Base-by-base conservation (phyloP, 192 early-diverging fungal genomes). In the Linnemannia schmuckeri region DNA sequence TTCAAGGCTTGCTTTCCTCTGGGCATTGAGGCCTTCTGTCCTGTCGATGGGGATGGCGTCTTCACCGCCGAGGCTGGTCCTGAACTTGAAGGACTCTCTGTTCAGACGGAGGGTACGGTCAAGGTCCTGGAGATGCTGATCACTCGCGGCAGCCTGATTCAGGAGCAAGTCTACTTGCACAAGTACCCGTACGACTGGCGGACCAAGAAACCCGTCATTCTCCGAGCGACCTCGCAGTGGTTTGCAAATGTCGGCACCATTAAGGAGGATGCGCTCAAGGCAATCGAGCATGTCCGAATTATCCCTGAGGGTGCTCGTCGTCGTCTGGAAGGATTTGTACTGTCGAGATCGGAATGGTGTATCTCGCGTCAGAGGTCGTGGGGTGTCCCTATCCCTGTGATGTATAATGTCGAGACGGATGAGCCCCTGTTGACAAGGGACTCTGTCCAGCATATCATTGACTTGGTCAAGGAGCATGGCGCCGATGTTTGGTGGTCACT, bases 131-230 rank as follows among this genome's bases (percentile, higher is more conserved):
- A 92, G 30, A 78, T 90, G 44, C 88, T 96, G 35, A 49, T 47
- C 20, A n/a, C 69, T 17, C 72, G 44, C 18, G 80, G 85, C 20
- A 74, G 40, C 3, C 74, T 96, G 55, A 77, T 96, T 46, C 77
- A 85, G 57, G 82, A 92, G 76, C 80, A 90, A 27, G 85, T 80
- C 38, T 92, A 93, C 79, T 89, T 82, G 6, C 96, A 96, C 87
- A 96, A 94, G 80, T 96, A 96, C 75, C 96, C 95, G 4, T 96
- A 96, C 72, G 96, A 96, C 90, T 96, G 96, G 96, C 92, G 96
- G 15, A 95, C 94, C 75, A 96, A 96, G 81, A 88, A 93, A 75
- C 96, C 96, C 7, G 92, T 96, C 42, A 96, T 96, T 77, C 89
- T 91, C 41, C 78, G 96, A n/a, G 95, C 96, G 13, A 96, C 96